Evolutionary conservation across 306 rosid species (phyloP), one percentile per base, ranked within the genome.

Genomic region (Dicorynia guianensis): DNA sequence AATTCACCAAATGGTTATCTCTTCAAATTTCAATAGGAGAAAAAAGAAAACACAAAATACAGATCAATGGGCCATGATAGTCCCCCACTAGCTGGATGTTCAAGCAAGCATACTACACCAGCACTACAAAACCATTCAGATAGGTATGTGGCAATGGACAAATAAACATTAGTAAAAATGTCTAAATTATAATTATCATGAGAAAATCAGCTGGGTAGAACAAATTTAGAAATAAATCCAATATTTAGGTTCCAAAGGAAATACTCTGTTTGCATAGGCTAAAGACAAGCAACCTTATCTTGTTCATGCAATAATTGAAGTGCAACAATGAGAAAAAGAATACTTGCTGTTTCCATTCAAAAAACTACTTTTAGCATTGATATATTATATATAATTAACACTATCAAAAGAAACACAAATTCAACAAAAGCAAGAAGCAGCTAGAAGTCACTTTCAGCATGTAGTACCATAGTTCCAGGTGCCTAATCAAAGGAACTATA

Each of bases 401-500:
- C n/a, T 38, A 25, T 57, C 4, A 50, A 63, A 19, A 19, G 53
- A 13, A 15, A 43, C 53, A 43, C 34, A 48, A 36, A 62, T 39
- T 35, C 43, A 62, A 11, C 40, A 8, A 63, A 17, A 19, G 9
- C 7, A 20, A 39, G 7, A 40, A 33, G 5, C 13, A 12, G 19
- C 38, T 17, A 39, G 10, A 48, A 52, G 5, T 13, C 42, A 35
- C 4, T 6, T 39, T 25, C 49, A 53, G 50, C 6, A 49, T 18
- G 43, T 43, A 42, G 54, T 53, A 30, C 57, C 56, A 64, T n/a
- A 7, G 25, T 47, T 47, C 42, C 36, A 30, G 50, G 34, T 79
- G 44, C 44, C 69, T 64, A 38, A 34, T 17, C 12, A 40, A n/a
- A 55, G 30, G 30, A 67, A 44, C 60, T 18, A 57, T 4, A 63